Evolutionary conservation across 2,329 filamentous ascomycete species (phyloP).

Genomic region (Byssoonygena ceratinophila): DNA sequence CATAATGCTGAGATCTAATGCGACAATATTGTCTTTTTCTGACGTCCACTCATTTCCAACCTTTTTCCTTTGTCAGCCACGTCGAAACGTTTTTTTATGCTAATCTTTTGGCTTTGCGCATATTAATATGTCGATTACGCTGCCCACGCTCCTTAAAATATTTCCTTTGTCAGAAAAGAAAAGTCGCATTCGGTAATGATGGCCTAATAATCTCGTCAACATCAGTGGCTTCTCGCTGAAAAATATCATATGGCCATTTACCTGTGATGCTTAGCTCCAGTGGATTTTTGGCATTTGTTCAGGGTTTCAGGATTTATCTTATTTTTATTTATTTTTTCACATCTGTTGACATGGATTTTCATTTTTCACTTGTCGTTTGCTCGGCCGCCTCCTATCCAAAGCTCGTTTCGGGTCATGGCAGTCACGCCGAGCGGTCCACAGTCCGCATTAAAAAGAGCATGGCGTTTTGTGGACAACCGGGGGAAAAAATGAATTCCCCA

Average conservation of each 20-base stretch:
- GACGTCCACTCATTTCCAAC: slow-evolving; percentile 3
- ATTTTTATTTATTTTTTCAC: not conserved
- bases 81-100: not conserved
- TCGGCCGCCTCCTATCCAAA: not conserved
- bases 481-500: slow-evolving; percentile 7
- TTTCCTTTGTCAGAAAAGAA: slow-evolving; percentile 7
- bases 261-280: not conserved
- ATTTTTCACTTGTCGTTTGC: not conserved
- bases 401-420: slow-evolving; percentile 9
- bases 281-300: not conserved
- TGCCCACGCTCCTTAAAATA: slow-evolving; percentile 5
- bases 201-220: not conserved
- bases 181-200: not conserved
- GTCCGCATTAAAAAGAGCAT: slow-evolving; percentile 8
- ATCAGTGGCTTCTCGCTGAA: not conserved
- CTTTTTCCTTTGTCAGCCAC: not conserved
- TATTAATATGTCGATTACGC: not conserved
- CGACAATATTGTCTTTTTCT: not conserved
- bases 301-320: no score
- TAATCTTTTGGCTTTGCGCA: not conserved
- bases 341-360: not conserved
- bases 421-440: not conserved
- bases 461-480: slow-evolving; percentile 3
- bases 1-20: not conserved
- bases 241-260: not conserved